These are phyloP conservation scores for Cryphonectria naterciae DNA, from an alignment of 2,329 filamentous ascomycete genomes.

Conservation along the genomic window DNA sequence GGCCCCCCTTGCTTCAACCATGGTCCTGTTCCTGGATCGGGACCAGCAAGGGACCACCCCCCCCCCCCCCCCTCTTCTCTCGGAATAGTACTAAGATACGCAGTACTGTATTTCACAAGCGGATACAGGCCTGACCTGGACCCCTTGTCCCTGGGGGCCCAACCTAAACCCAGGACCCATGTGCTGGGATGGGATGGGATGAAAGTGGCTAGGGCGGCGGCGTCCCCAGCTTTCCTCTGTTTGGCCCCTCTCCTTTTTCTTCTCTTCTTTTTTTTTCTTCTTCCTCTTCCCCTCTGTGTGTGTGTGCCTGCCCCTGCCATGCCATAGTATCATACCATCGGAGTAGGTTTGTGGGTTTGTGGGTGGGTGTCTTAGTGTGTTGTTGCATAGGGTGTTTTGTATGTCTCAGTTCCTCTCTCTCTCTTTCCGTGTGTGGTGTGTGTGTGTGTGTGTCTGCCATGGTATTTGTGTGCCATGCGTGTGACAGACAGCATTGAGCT, in stretches of 20 bases:
- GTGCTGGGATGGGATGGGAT: background rate
- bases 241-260: background rate
- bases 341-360: too few species aligned
- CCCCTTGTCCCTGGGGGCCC: slow-evolving; percentile 2
- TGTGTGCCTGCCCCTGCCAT: background rate
- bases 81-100: background rate
- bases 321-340: too few species aligned
- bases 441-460: too few species aligned
- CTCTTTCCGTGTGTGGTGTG: too few species aligned
- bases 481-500: background rate
- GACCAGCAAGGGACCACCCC: background rate
- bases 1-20: background rate
- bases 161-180: background rate
- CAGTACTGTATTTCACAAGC: background rate
- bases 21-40: slow-evolving; percentile 20
- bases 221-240: background rate
- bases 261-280: background rate
- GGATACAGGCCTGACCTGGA: background rate
- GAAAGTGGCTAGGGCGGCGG: background rate
- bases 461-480: background rate
- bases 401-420: background rate
- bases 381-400: background rate
- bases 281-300: too few species aligned
- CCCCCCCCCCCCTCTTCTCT: background rate
- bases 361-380: background rate